phyloP scores from a whole-genome alignment of 768 basidiomycete genomes.

The Gloeostereum incarnatum region DNA sequence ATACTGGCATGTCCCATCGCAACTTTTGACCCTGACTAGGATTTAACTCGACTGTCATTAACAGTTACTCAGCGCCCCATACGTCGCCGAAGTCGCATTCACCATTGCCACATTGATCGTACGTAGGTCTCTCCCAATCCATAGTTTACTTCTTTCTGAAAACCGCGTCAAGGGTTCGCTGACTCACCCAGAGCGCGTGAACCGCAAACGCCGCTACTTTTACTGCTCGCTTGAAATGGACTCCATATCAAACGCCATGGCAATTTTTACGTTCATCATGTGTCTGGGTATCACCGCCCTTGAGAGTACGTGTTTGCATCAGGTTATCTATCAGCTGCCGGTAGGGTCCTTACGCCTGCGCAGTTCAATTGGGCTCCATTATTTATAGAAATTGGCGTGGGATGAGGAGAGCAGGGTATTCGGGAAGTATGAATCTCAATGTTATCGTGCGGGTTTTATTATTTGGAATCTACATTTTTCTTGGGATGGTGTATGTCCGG shows the following conservation, averaged over 20 bases:
- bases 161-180: slow-evolving; percentile 13
- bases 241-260: slow-evolving; percentile 1
- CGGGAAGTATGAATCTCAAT: slow-evolving; percentile 15
- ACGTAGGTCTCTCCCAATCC: slow-evolving; percentile 3
- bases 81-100: slow-evolving; percentile 20
- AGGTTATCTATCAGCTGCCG: background rate
- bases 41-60: background rate
- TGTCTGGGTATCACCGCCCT: slow-evolving; percentile 18
- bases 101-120: slow-evolving; percentile 19
- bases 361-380: slow-evolving; percentile 19
- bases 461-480: slow-evolving; percentile 21
- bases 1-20: slow-evolving; percentile 12
- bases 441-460: slow-evolving; percentile 21
- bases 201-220: slow-evolving; percentile 13
- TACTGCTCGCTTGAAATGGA: slow-evolving; percentile 19
- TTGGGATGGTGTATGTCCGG: slow-evolving; percentile 21
- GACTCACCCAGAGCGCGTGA: slow-evolving; percentile 17
- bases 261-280: slow-evolving; percentile 13
- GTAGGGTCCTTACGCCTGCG: background rate
- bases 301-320: slow-evolving; percentile 14
- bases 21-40: background rate
- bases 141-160: background rate
- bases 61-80: slow-evolving; percentile 26
- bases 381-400: slow-evolving; percentile 21
- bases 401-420: slow-evolving; percentile 17